Evolutionary conservation across 2,329 filamentous ascomycete genomes (phyloP), one percentile per base, ranked within the genome.

Genomic region (Akanthomyces muscarius): DNA sequence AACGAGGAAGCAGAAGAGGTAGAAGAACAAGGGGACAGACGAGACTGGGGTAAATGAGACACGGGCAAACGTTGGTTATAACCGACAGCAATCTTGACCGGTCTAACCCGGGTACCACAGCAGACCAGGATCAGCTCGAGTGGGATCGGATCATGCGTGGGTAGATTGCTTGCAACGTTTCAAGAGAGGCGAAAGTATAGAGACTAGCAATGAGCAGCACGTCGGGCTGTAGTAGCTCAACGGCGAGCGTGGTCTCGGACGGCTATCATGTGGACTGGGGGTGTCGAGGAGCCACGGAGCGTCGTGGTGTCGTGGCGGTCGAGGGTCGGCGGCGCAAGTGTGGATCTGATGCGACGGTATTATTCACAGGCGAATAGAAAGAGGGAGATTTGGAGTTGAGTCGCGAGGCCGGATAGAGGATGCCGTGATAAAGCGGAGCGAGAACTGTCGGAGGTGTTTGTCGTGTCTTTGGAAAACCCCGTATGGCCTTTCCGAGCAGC

Each of bases 381-480:
- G 11, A 36, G 48, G 16, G 58, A 47, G 28, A n/a, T 11, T 14
- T 33, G 5, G 18, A 51, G 23, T 38, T 44, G 21, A 18, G 45
- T 30, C 10, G 38, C 36, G 25, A 30, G 10, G 33, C 5, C 57
- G 47, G 57, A 33, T 41, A 33, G 5, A n/a, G 10, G 38, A 13
- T 60, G 57, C 57, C 57, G 57, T 42, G 36, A 21, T 18, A 51
- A 58, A 58, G 42, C 42, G 36, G 57, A 44, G 47, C 47, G 57
- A 25, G 23, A 52, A 52, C 28, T 30, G 36, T 60, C 57, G 57
- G 47, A 30, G 23, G 16, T 11, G 44, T 21, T 23, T 7, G 55
- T 58, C 30, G 16, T 57, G 30, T n/a, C 28, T 45, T 28, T 30
- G 36, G 36, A 7, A 14, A n/a, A 7, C 21, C 52, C 23, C 16